Evolutionary conservation across 192 early-diverging fungal species (phyloP).

Genomic region (Coemansia reversa): DNA sequence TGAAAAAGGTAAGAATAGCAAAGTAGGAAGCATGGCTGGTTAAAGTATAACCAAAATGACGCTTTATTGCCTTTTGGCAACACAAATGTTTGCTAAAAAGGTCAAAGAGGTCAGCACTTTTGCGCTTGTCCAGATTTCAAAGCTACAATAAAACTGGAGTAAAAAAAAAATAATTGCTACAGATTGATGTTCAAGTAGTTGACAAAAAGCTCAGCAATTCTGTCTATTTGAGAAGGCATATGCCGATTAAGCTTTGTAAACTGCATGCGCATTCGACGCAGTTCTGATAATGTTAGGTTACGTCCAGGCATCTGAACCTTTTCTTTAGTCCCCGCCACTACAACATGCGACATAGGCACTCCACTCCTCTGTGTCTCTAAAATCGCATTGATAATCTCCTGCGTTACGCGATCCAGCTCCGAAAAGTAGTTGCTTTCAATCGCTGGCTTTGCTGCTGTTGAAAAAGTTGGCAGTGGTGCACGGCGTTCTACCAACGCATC

Average conservation of each 20-base stretch:
- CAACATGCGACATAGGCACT: constrained; percentile 56
- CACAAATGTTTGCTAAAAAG: not conserved
- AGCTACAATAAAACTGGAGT: no score
- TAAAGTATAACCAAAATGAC: not conserved
- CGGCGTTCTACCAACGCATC: constrained; percentile 70
- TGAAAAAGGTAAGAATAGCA: not conserved
- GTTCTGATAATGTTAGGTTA: constrained; percentile 73
- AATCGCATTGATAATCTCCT: constrained; percentile 74
- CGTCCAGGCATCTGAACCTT: constrained; percentile 65
- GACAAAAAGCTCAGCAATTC: constrained; percentile 82
- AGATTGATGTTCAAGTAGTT: constrained; percentile 91
- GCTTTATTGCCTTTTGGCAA: not conserved
- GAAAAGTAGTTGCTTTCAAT: constrained; percentile 88
- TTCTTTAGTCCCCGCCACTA: constrained; percentile 56
- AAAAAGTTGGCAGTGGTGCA: constrained; percentile 77
- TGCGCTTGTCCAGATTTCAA: no score
- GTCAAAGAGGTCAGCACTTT: not conserved
- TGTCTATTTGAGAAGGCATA: constrained; percentile 69
- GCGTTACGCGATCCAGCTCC: constrained; percentile 81
- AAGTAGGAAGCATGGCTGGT: not conserved
- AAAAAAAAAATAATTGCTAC: constrained; percentile 8
- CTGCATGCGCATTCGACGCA: constrained; percentile 77
- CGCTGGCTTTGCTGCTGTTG: constrained; percentile 87
- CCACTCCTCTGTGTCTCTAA: constrained; percentile 76
- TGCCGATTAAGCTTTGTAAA: constrained; percentile 88